phyloP scores from a whole-genome alignment of 495 filamentous ascomycete genomes.

The Aspergillus heteromorphus region DNA sequence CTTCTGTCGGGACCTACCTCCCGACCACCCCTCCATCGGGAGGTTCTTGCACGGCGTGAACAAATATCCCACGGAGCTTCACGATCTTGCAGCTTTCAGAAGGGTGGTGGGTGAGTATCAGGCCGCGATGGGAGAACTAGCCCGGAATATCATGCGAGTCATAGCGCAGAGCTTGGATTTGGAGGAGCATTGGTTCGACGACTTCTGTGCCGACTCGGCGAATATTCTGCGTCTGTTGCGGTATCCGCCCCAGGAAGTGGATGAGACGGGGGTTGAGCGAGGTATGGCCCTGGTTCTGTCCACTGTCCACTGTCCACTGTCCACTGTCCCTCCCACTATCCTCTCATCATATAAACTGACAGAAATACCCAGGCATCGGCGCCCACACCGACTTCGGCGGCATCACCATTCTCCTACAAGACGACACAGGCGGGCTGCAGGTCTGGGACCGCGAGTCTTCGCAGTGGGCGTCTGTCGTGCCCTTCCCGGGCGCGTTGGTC shows the following conservation, averaged over 20 bases:
- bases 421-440: conserved; percentile 35
- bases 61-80: conserved; percentile 35
- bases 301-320: no score
- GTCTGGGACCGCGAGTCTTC: conserved; percentile 33
- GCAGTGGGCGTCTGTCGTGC: conserved; percentile 26
- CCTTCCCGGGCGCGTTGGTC: conserved; percentile 35
- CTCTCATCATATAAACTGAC: no score
- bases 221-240: conserved; percentile 38
- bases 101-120: conserved; percentile 26
- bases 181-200: conserved; percentile 31
- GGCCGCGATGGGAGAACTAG: conserved; percentile 16
- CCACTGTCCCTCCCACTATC: no score
- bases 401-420: conserved; percentile 41
- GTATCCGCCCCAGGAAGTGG: conserved; percentile 41
- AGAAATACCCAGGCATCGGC: conserved; percentile 43
- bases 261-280: conserved; percentile 15
- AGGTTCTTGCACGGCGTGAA: conserved; percentile 41
- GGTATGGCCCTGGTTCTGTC: conserved; percentile 10
- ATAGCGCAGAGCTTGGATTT: conserved; percentile 39
- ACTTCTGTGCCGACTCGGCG: conserved; percentile 28
- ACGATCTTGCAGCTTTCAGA: conserved; percentile 27
- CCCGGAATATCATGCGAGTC: conserved; percentile 24
- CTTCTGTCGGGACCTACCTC: conserved; percentile 31
- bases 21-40: conserved; percentile 27
- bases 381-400: conserved; percentile 51